These are phyloP conservation scores for Cairneyella variabilis DNA, from an alignment of 495 filamentous ascomycete species.

Conservation along the genomic window DNA sequence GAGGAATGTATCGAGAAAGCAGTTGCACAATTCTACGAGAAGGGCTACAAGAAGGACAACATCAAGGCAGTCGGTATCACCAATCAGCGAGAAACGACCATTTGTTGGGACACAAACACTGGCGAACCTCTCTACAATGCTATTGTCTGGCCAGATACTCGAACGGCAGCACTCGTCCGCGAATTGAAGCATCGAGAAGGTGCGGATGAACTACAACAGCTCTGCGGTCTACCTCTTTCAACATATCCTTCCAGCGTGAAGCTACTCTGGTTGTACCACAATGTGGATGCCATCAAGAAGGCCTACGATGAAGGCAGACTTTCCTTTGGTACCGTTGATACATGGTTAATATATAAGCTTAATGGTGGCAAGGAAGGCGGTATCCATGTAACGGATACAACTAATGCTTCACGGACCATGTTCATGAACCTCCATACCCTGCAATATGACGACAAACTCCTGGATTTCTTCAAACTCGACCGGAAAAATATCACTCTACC, in stretches of 20 bases:
- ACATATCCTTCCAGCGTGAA: constrained; percentile 94
- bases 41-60: constrained; percentile 65
- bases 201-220: constrained; percentile 64
- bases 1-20: constrained; percentile 82
- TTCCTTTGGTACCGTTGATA: constrained; percentile 90
- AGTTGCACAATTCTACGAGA: constrained; percentile 63
- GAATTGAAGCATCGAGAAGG: constrained; percentile 64
- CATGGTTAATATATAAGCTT: constrained; percentile 86
- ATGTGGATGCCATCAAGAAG: constrained; percentile 65
- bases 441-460: constrained; percentile 76
- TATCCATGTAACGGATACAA: constrained; percentile 80
- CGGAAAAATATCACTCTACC: constrained; percentile 71
- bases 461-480: constrained; percentile 83
- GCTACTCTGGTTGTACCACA: constrained; percentile 77
- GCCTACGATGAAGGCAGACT: constrained; percentile 79
- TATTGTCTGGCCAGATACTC: constrained; percentile 91
- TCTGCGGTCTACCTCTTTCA: constrained; percentile 86
- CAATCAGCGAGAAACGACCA: constrained; percentile 89
- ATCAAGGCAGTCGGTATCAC: constrained; percentile 90
- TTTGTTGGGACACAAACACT: constrained; percentile 86
- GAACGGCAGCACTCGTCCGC: constrained; percentile 75
- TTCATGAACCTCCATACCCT: constrained; percentile 90
- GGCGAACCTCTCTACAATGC: constrained; percentile 86
- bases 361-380: constrained; percentile 72
- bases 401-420: constrained; percentile 94